phyloP scores from a whole-genome alignment of 1,284 basidiomycete genomes.

The Malassezia brasiliensis region DNA sequence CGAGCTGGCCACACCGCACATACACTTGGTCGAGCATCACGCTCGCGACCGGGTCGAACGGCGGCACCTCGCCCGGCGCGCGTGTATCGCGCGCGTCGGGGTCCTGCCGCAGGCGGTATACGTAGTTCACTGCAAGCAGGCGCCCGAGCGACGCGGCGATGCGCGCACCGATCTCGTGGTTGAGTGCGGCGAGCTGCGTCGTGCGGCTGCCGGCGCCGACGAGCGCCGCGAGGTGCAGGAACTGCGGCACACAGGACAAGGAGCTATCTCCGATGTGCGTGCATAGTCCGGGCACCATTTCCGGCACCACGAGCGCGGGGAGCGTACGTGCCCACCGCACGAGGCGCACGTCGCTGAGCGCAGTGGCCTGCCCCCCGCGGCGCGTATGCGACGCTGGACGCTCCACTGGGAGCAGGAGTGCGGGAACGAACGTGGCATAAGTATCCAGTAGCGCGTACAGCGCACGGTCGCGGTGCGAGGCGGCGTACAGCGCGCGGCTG shows the following conservation, averaged over 20 bases:
- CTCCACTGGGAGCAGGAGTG: conserved; percentile 9
- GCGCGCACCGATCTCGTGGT: conserved; percentile 1
- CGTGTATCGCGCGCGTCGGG: neutral
- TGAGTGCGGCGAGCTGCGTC: neutral
- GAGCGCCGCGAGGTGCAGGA: neutral
- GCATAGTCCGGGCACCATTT: conserved; percentile 11
- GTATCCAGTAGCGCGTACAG: conserved; percentile 15
- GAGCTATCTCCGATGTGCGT: neutral
- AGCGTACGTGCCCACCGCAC: conserved; percentile 5
- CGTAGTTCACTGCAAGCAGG: conserved; percentile 8
- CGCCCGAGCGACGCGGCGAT: conserved; percentile 12
- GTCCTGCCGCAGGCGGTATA: neutral
- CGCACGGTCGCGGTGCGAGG: neutral
- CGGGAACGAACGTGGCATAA: conserved; percentile 8
- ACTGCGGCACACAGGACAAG: conserved; percentile 9
- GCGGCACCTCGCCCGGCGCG: conserved; percentile 3
- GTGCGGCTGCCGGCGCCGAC: neutral
- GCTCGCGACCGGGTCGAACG: conserved; percentile 9
- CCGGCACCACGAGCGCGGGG: conserved; percentile 2
- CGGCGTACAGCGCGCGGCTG: conserved; percentile 5
- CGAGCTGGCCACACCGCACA: neutral
- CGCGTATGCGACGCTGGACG: neutral
- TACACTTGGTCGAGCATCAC: conserved; percentile 4
- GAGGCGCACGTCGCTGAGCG: neutral
- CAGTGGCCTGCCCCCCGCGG: neutral